These are phyloP conservation scores for Nannochloris sp. DNA, from an alignment of 139 green algal genomes.

Conservation along the genomic window DNA sequence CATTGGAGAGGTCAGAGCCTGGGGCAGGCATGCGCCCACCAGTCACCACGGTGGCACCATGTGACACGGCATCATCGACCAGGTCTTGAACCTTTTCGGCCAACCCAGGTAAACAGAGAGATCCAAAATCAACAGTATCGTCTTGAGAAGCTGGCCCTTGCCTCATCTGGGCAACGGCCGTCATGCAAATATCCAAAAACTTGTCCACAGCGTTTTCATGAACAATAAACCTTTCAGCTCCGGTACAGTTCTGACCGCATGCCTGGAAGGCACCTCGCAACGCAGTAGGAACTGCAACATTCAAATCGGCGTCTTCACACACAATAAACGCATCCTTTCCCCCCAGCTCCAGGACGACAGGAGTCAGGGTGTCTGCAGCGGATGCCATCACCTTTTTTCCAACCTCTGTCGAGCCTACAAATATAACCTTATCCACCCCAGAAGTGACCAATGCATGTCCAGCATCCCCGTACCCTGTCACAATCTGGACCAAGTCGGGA, in stretches of 20 bases:
- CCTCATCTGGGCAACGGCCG: conserved; percentile 3
- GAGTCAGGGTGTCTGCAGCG: conserved; percentile 72
- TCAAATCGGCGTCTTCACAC: conserved; percentile 78
- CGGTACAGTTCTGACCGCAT: conserved; percentile 93
- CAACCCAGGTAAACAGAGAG: conserved; percentile 90
- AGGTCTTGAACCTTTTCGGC: conserved; percentile 75
- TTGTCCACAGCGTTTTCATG: conserved; percentile 55
- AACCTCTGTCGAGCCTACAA: conserved; percentile 76
- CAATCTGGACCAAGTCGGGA: conserved; percentile 80
- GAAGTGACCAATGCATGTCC: conserved; percentile 78
- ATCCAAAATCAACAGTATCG: conserved; percentile 68
- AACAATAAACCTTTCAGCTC: conserved; percentile 92
- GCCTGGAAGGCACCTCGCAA: conserved; percentile 85
- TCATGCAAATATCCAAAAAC: conserved; percentile 26
- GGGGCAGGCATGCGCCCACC: conserved; percentile 50
- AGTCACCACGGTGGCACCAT: conserved; percentile 63
- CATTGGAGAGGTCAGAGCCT: conserved; percentile 9
- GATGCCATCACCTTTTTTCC: conserved; percentile 61
- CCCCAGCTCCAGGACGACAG: conserved; percentile 92
- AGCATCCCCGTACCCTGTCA: conserved; percentile 84
- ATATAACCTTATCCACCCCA: conserved; percentile 83
- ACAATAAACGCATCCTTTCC: conserved; percentile 96
- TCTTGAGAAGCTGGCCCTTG: conserved; percentile 30
- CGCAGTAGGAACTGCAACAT: conserved; percentile 53
- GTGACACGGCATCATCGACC: conserved; percentile 78